Evolutionary conservation across 345 rosid genomes (phyloP).

Genomic region (Murraya koenigii): DNA sequence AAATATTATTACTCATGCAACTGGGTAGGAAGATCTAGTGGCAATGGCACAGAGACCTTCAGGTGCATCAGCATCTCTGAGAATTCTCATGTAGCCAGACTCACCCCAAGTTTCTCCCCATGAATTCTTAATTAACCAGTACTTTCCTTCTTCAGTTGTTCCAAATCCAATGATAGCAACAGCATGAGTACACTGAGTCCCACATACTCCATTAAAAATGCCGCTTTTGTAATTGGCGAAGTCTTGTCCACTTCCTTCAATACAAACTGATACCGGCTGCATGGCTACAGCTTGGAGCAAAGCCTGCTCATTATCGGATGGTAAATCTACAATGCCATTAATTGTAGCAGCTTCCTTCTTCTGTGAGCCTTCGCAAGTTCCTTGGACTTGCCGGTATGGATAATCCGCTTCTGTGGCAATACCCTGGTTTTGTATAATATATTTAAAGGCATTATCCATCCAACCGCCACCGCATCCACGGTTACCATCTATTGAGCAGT

Average conservation of each 20-base stretch:
- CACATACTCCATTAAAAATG: constrained; percentile 34
- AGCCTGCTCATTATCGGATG: constrained; percentile 34
- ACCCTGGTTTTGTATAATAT: constrained; percentile 3
- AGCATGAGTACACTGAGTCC: constrained; percentile 36
- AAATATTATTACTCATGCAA: neutral
- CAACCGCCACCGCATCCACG: constrained; percentile 39
- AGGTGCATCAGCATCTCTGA: constrained; percentile 19
- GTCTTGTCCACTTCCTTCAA: constrained; percentile 12
- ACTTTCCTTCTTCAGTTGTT: constrained; percentile 29
- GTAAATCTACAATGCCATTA: constrained; percentile 26
- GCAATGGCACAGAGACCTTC: neutral
- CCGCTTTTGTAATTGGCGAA: constrained; percentile 29
- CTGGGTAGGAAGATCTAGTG: neutral
- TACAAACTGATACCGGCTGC: constrained; percentile 55
- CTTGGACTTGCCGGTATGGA: neutral
- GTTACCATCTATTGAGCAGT: constrained; percentile 33
- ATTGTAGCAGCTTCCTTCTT: neutral
- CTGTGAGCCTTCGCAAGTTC: neutral
- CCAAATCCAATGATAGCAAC: constrained; percentile 48
- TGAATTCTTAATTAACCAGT: constrained; percentile 57
- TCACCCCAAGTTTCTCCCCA: constrained; percentile 58
- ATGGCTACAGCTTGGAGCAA: constrained; percentile 18
- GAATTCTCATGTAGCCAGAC: constrained; percentile 47
- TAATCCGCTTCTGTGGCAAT: neutral
- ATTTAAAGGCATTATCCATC: constrained; percentile 32